Percentiles rank a stretch among this genome's conserved stretches.
phyloP scores from a whole-genome alignment of 257 asterid species.

The Penstemon davidsonii region DNA sequence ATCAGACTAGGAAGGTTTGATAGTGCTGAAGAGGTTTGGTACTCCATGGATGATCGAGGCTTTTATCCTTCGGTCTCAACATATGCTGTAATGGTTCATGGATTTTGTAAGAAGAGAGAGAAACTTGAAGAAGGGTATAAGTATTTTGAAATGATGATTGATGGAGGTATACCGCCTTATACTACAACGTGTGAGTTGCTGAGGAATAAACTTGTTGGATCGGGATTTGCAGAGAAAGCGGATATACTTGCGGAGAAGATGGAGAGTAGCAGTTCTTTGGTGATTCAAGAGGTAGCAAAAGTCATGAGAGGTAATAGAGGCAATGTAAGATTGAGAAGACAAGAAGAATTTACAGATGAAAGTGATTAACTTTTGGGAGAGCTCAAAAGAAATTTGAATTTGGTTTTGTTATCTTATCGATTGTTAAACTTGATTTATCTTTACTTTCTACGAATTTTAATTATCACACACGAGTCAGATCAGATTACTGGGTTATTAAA shows the following conservation, averaged over 20 bases:
- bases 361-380: slow-evolving; percentile 33
- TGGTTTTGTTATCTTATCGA: too few species aligned
- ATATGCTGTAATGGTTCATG: slow-evolving; percentile 83
- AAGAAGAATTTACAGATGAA: slow-evolving; percentile 53
- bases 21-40: slow-evolving; percentile 68
- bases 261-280: slow-evolving; percentile 67
- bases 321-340: slow-evolving; percentile 28
- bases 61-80: slow-evolving; percentile 81
- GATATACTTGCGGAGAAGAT: slow-evolving; percentile 83
- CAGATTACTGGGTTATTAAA: too few species aligned
- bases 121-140: slow-evolving; percentile 74
- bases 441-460: too few species aligned
- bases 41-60: slow-evolving; percentile 63
- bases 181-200: slow-evolving; percentile 53
- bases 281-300: slow-evolving; percentile 55
- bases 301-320: slow-evolving; percentile 61
- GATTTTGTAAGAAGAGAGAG: slow-evolving; percentile 72
- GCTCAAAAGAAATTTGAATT: too few species aligned
- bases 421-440: too few species aligned
- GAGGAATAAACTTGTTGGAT: slow-evolving; percentile 70
- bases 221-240: slow-evolving; percentile 60
- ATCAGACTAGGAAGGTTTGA: slow-evolving; percentile 80
- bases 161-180: slow-evolving; percentile 88
- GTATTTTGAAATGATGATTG: slow-evolving; percentile 82
- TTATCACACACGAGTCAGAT: too few species aligned